Base-by-base conservation (phyloP, 83 land plant genomes). In the Thuja plicata region DNA sequence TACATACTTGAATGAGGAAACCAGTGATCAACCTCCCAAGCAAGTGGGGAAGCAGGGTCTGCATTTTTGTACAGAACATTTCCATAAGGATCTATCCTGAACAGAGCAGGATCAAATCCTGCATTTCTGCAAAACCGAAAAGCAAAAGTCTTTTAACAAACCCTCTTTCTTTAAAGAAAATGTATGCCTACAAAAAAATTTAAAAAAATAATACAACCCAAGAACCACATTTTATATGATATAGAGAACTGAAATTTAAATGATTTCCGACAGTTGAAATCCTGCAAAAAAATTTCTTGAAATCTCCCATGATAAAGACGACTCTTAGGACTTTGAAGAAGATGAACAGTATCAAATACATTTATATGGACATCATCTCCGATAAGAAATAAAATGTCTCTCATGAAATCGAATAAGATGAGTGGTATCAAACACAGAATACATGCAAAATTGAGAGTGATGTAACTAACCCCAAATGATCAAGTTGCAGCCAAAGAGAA, bases 1-100 rank as follows among this genome's bases (percentile, higher is more conserved):
- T 45, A 79, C 91, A 85, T 95, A 98, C 99, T 94, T 89, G 99
- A 94, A 84, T 95, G 92, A 45, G 99, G 98, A 88, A 97, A 98
- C 99, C 99, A 98, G 89, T 98, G 99, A 88, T 96, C 96, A 66
- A 98, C 94, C 35, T 96, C 98, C 99, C 99, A 98, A 77, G 97
- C 97, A 50, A 98, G 98, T 34, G 99, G 99, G 32, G 99, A 96
- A 84, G 96, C 95, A 17, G 96, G 91, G 89, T 98, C 99, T 12
- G 99, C 99, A 91, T 97, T 92, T 89, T 93, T 95, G 86, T 96
- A 97, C 0, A 98, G 91, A 76, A 98, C 99, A 90, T 98, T 98
- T n/a, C 99, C 99, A 94, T 97, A 98, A 1, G 92, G 89, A 86
- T 98, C 99, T 27, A 98, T 96, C 30, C 98, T 95, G 90, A 97